A percentile compares a stretch with the other conserved stretches of the same genome.
These are phyloP conservation scores for Themeda triandra DNA, from an alignment of 176 grass and related monocot species.

Conservation along the genomic window DNA sequence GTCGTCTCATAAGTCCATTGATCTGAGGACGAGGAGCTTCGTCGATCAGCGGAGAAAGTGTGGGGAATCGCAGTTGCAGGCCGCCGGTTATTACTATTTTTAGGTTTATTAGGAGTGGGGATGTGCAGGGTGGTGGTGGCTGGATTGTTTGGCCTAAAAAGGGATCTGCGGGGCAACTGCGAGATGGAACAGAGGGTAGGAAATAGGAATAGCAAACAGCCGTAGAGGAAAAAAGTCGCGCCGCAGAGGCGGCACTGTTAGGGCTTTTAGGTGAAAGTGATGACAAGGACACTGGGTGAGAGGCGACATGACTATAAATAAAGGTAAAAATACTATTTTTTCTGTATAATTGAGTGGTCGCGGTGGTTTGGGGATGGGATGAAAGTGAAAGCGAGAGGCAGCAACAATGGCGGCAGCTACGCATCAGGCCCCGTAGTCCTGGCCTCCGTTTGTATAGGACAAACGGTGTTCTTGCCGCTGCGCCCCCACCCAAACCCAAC, in stretches of 20 bases:
- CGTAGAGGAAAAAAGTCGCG: not conserved
- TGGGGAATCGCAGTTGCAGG: constrained; percentile 27
- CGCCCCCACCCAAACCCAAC: too few species aligned
- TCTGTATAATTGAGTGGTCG: not conserved
- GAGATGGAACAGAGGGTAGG: constrained; percentile 25
- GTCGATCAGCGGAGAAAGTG: not conserved
- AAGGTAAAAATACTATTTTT: not conserved
- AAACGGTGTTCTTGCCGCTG: not conserved
- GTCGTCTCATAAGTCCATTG: constrained; percentile 30
- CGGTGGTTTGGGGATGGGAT: constrained; percentile 13
- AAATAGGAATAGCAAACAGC: not conserved
- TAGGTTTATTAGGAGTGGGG: constrained; percentile 12
- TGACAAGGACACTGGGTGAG: constrained; percentile 19
- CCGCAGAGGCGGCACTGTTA: not conserved
- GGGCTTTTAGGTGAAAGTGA: constrained; percentile 42
- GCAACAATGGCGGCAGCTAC: not conserved
- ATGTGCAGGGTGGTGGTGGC: constrained; percentile 6
- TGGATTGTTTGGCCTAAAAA: constrained; percentile 57
- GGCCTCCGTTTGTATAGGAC: constrained; percentile 25
- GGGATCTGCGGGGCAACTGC: constrained; percentile 22
- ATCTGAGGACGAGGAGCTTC: constrained; percentile 7
- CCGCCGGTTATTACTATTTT: constrained; percentile 42
- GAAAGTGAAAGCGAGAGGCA: constrained; percentile 5
- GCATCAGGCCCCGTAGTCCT: too few species aligned
- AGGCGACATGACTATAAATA: constrained; percentile 48